phyloP scores from a whole-genome alignment of 1,284 basidiomycete species.

The Ganoderma sinense region DNA sequence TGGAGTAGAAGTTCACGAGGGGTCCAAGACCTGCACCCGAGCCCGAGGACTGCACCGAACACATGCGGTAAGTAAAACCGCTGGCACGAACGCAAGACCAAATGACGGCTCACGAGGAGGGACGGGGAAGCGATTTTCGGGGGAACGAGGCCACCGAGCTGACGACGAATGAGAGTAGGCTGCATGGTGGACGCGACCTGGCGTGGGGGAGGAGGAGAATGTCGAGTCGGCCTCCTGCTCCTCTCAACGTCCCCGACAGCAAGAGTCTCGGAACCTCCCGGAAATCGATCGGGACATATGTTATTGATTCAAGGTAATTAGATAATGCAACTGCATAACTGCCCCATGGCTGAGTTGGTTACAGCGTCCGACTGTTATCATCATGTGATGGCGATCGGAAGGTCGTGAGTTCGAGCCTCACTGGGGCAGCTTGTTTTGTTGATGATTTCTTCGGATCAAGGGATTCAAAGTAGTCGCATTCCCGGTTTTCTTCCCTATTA shows the following conservation, averaged over 20 bases:
- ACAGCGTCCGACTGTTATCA: constrained; percentile 82
- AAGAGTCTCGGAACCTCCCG: constrained; percentile 28
- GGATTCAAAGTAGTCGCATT: no score
- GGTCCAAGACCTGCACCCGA: constrained; percentile 81
- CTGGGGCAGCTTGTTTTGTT: constrained; percentile 56
- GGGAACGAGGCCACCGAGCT: constrained; percentile 85
- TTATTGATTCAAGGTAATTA: neutral
- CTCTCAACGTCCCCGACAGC: constrained; percentile 4
- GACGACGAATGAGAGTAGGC: constrained; percentile 83
- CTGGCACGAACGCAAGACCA: neutral
- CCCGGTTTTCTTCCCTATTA: no score
- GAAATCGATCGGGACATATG: neutral
- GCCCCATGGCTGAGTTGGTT: constrained; percentile 86
- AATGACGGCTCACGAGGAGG: constrained; percentile 72
- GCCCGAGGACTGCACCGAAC: constrained; percentile 48
- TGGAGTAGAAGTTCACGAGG: constrained; percentile 95
- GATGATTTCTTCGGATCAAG: no score
- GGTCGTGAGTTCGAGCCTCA: constrained; percentile 81
- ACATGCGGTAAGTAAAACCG: neutral
- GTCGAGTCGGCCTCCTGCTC: constrained; percentile 8
- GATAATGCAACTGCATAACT: constrained; percentile 31
- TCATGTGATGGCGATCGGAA: constrained; percentile 54
- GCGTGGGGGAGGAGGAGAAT: constrained; percentile 27
- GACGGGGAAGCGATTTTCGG: constrained; percentile 95
- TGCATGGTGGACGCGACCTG: constrained; percentile 63